Base-by-base conservation (phyloP, 768 basidiomycete genomes). In the Mycena alexandri region DNA sequence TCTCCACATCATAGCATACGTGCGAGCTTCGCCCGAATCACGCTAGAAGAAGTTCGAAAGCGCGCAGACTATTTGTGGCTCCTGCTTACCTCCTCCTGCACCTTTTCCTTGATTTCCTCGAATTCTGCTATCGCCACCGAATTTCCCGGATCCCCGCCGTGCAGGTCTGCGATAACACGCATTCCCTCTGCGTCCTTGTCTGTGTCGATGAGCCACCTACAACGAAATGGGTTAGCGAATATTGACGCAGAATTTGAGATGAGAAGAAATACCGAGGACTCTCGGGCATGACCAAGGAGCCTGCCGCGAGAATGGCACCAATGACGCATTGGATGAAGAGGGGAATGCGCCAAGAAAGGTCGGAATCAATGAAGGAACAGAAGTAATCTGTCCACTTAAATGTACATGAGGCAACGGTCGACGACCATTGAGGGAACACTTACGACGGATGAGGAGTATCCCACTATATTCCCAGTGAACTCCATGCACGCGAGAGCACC, bases 401-500 rank as follows among this genome's bases (percentile, higher is more conserved):
- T 33, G 55, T 13, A 53, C 6, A n/a, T 56, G 11, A 67, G 33
- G 48, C 43, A 22, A 59, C 51, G 38, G 6, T 22, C 53, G 29
- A 74, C 7, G 63, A 61, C 42, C 66, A 16, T 11, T 17, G 16
- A 61, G 50, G 29, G 22, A 58, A 14, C 29, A 82, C 93, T 68
- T 81, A 95, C 94, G 71, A 97, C 94, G 19, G 93, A 95, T 54
- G 88, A 86, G 12, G 94, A 91, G 76, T 98, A 98, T 57, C 96
- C 96, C 51, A 94, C 81, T 72, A 98, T 90, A 75, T 97, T 97
- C 68, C 92, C 91, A 3, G 96, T 96, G 76, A 98, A 98, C 74
- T 98, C 96, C 87, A 98, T 95, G 74, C 94, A 96, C 2, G 95
- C 96, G 46, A 98, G 83, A 46, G 93, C 90, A 53, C 96, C 96